Evolutionary conservation across 2,329 filamentous ascomycete species (phyloP), one percentile per base, ranked within the genome.

Genomic region (Phaeomoniella chlamydospora): DNA sequence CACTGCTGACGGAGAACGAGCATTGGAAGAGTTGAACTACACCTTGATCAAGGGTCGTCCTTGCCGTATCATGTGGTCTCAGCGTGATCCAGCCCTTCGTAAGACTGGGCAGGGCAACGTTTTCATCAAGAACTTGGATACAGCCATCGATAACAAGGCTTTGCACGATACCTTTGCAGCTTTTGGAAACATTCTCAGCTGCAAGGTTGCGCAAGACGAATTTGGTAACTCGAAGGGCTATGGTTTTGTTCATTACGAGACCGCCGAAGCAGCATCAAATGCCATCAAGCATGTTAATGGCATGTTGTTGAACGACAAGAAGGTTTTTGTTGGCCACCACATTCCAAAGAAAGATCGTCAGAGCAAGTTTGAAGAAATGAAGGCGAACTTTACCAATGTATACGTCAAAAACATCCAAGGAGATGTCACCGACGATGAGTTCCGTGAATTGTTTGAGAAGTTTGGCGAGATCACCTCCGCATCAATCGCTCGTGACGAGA

Each of bases 291-390:
- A 93, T 56, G 90, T 98, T 57, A 98, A 98, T 62, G 90, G 90
- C 61, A 98, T 98, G 90, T 71, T 98, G 60, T 67, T 98, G 58
- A 98, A 98, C 68, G 90, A 98, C 76, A 98, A 98, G 80, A 98
- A 98, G 76, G 90, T 98, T 46, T 98, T 92, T 52, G 90, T 98
- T 50, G 90, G 90, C 46, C 88, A 94, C 67, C 90, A 98, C 68
- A 96, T 98, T 54, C 87, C 90, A 61, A 96, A 96, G 81, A 96
- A 96, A 75, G 90, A 98, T 58, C 88, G 90, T 53, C 90, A 96
- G 75, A 94, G 85, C 84, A 98, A 98, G 70, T 96, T 96, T 52
- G 90, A 98, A 70, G 90, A 98, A 74, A 98, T 98, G 88, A 98
- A 98, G 80, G 90, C 90, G 63, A 98, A 98, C 74, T 98, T 92